These are phyloP conservation scores for Phytophthora megakarya DNA, from an alignment of 352 stramenopile genomes.

Conservation along the genomic window DNA sequence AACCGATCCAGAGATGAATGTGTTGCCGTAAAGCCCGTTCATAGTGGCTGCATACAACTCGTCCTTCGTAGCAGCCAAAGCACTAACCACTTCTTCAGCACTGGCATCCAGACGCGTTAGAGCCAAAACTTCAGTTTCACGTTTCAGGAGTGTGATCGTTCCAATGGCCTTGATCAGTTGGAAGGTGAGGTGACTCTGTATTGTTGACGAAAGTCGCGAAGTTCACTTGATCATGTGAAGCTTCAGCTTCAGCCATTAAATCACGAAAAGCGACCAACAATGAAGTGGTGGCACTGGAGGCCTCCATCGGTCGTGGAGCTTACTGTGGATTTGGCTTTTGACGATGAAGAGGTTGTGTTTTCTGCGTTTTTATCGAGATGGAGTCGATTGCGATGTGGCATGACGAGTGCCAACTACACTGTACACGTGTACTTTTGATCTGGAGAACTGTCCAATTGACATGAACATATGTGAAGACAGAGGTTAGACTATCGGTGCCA, in stretches of 20 bases:
- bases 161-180: constrained; percentile 20
- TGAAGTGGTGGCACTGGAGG: constrained; percentile 16
- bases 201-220: constrained; percentile 24
- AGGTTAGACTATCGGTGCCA: too few relatives aligned
- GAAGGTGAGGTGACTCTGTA: constrained; percentile 21
- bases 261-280: constrained; percentile 24
- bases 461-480: too few relatives aligned
- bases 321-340: constrained; percentile 6
- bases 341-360: constrained; percentile 1
- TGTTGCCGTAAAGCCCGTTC: constrained; percentile 41
- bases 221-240: constrained; percentile 24
- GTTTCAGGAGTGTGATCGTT: constrained; percentile 36
- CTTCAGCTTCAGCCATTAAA: constrained; percentile 21
- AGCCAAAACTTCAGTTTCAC: constrained; percentile 33
- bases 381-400: constrained; percentile 9
- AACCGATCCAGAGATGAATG: constrained; percentile 39
- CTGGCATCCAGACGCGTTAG: constrained; percentile 28
- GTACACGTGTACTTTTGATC: neutral
- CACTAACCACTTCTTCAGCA: constrained; percentile 38
- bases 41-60: constrained; percentile 32
- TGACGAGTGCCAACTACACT: too few relatives aligned
- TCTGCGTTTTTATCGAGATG: constrained; percentile 8
- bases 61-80: constrained; percentile 26
- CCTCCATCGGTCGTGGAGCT: constrained; percentile 21
- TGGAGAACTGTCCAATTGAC: constrained; percentile 19